These are phyloP conservation scores for Macrophomina phaseolina DNA, from an alignment of 2,329 filamentous ascomycete genomes.

Conservation along the genomic window DNA sequence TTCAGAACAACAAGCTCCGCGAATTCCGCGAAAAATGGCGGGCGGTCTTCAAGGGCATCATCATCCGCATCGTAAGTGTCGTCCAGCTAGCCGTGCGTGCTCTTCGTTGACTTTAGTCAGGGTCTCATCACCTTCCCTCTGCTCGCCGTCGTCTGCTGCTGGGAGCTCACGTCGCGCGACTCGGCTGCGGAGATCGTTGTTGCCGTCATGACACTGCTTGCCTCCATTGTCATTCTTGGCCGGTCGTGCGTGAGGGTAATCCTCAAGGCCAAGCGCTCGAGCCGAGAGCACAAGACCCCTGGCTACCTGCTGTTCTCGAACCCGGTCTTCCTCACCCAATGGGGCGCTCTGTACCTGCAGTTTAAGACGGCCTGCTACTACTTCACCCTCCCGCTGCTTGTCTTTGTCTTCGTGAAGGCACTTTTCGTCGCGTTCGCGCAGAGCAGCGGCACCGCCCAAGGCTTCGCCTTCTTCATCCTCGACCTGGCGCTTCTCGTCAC, in stretches of 20 bases:
- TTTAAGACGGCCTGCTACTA: constrained; percentile 96
- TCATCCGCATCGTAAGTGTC: constrained; percentile 73
- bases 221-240: constrained; percentile 74
- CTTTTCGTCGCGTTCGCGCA: constrained; percentile 88
- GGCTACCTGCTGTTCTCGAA: constrained; percentile 97
- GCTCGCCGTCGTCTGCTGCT: constrained; percentile 86
- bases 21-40: constrained; percentile 96
- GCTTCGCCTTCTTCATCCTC: constrained; percentile 80
- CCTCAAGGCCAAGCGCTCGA: constrained; percentile 82
- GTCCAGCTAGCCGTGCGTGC: not conserved
- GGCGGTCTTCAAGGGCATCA: constrained; percentile 87
- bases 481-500: constrained; percentile 79
- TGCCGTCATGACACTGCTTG: constrained; percentile 85
- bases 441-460: constrained; percentile 71
- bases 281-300: constrained; percentile 90
- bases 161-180: constrained; percentile 87
- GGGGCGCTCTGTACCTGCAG: constrained; percentile 96
- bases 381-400: constrained; percentile 81
- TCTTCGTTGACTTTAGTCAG: constrained; percentile 32
- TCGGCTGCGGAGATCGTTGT: constrained; percentile 85
- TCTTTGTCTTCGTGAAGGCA: constrained; percentile 80
- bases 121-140: constrained; percentile 90
- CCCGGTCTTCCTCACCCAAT: constrained; percentile 89
- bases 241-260: constrained; percentile 93
- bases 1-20: constrained; percentile 83